Evolutionary conservation across 345 rosid species (phyloP).

Genomic region (Heritiera fomes): DNA sequence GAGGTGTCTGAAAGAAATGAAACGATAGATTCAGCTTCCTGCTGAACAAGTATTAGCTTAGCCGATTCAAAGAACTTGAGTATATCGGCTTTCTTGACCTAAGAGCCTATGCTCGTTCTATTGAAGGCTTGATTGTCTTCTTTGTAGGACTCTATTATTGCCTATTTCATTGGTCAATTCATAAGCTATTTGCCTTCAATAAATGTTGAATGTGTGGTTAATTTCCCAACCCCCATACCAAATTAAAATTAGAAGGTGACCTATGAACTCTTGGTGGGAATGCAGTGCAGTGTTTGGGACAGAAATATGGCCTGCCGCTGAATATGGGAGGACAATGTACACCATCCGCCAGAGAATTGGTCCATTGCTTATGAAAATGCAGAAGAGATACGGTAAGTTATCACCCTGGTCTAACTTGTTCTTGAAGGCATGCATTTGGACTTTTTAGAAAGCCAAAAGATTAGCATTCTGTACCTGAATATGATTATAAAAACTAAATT

Average conservation of each 20-base stretch:
- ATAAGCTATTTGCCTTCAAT: too few species aligned
- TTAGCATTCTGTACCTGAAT: neutral
- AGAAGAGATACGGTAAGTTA: slow-evolving; percentile 71
- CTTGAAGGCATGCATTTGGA: neutral
- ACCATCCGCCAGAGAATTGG: slow-evolving; percentile 93
- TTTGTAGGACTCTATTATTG: neutral
- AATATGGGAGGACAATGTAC: slow-evolving; percentile 97
- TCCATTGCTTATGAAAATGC: slow-evolving; percentile 87
- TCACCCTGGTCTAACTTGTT: neutral
- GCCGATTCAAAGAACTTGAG: neutral
- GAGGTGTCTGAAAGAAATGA: neutral
- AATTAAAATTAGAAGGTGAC: slow-evolving; percentile 25
- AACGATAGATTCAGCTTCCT: neutral
- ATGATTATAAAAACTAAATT: neutral
- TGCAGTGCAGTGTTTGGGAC: slow-evolving; percentile 99
- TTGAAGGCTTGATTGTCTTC: neutral
- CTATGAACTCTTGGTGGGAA: slow-evolving; percentile 33
- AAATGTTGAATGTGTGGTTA: neutral
- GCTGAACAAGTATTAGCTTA: neutral
- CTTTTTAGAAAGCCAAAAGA: neutral
- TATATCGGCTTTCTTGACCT: neutral
- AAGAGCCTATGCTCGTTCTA: neutral
- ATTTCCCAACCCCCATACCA: neutral
- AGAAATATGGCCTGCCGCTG: slow-evolving; percentile 98
- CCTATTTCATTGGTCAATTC: neutral